A percentile compares a stretch with the other conserved stretches of the same genome.
These are phyloP conservation scores for Neotropicomus parvogracilis DNA, from an alignment of 1,284 basidiomycete genomes.

Conservation along the genomic window DNA sequence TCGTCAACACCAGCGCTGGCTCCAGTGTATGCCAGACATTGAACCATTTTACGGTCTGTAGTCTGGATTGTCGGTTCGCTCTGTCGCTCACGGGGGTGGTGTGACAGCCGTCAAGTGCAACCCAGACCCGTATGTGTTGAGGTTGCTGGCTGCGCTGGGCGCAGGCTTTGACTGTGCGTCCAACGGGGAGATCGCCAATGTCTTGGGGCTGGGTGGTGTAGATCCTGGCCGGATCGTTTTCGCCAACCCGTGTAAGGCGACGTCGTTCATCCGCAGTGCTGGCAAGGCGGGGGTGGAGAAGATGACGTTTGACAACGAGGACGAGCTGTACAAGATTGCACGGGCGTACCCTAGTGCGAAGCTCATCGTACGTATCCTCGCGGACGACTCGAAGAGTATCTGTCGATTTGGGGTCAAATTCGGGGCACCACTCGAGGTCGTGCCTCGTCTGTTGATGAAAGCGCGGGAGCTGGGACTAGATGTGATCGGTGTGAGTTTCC, in stretches of 20 bases:
- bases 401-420: conserved; percentile 96
- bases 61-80: conserved; percentile 18
- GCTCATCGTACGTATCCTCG: conserved; percentile 91
- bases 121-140: conserved; percentile 91
- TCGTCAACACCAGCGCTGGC: conserved; percentile 85
- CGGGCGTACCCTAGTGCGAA: conserved; percentile 80
- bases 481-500: conserved; percentile 96
- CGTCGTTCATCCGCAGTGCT: conserved; percentile 88
- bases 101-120: conserved; percentile 60
- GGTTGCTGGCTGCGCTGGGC: conserved; percentile 86
- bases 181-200: conserved; percentile 85
- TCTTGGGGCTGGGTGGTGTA: conserved; percentile 72
- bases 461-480: conserved; percentile 81
- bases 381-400: conserved; percentile 93
- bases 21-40: conserved; percentile 74
- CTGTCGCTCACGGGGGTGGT: conserved; percentile 19
- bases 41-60: conserved; percentile 77
- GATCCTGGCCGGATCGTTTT: conserved; percentile 86
- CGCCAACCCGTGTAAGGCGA: conserved; percentile 98
- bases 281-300: conserved; percentile 76
- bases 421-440: conserved; percentile 85
- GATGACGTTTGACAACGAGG: conserved; percentile 98
- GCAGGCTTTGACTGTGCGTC: conserved; percentile 99
- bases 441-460: conserved; percentile 76
- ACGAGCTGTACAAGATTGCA: conserved; percentile 96